These are phyloP conservation scores for Colletotrichum agaves DNA, from an alignment of 2,329 filamentous ascomycete genomes.

Conservation along the genomic window DNA sequence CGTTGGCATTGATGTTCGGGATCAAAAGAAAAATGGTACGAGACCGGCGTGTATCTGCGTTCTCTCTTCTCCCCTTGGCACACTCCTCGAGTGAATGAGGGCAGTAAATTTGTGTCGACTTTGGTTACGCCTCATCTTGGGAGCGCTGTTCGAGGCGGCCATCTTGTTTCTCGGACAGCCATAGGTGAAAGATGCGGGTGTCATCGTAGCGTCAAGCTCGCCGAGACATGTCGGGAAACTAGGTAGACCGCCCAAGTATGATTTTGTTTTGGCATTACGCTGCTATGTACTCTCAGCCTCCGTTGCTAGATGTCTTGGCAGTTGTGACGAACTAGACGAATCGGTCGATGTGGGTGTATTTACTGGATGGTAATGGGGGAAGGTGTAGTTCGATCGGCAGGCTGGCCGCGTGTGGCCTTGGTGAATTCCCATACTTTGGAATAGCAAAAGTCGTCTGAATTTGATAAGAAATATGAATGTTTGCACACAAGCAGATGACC, in stretches of 20 bases:
- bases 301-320: background rate
- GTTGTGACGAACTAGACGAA: background rate
- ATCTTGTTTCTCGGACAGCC: background rate
- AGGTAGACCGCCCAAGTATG: background rate
- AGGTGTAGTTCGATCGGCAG: too few relatives aligned
- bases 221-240: conserved; percentile 7
- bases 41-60: background rate
- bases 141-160: background rate
- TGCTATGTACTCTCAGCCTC: background rate
- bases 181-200: background rate
- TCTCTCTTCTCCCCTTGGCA: conserved; percentile 21
- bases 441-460: too few relatives aligned
- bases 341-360: too few relatives aligned
- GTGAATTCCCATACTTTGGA: too few relatives aligned
- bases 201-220: background rate
- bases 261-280: background rate
- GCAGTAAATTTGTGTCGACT: too few relatives aligned
- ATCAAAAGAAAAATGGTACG: background rate
- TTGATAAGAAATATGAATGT: too few relatives aligned
- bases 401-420: too few relatives aligned
- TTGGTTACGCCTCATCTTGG: too few relatives aligned
- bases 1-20: background rate
- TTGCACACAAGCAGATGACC: too few relatives aligned
- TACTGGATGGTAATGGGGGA: too few relatives aligned
- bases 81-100: too few relatives aligned